Conservation (phyloP, 768 basidiomycete genomes). For the Gyrodon lividus region DNA sequence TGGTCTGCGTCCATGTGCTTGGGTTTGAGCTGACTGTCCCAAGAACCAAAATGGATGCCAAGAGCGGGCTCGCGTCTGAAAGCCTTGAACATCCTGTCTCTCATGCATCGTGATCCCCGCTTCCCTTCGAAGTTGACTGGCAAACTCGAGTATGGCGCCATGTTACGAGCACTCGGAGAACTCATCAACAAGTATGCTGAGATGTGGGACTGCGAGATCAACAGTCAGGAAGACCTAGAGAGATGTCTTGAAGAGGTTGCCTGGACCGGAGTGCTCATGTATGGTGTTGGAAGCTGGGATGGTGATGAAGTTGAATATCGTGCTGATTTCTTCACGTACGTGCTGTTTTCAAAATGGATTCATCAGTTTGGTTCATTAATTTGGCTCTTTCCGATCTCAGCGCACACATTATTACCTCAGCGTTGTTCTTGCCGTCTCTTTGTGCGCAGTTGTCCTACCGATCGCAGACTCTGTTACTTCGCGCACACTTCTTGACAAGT, state of each 20-base stretch:
- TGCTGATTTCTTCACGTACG: constrained; percentile 61
- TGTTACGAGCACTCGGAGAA: constrained; percentile 29
- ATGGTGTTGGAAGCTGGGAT: constrained; percentile 50
- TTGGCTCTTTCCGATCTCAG: constrained; percentile 38
- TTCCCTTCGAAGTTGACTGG: constrained; percentile 15
- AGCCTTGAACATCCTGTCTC: constrained; percentile 46
- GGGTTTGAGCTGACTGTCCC: constrained; percentile 7
- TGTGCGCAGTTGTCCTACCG: constrained; percentile 51
- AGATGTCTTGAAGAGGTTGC: constrained; percentile 55
- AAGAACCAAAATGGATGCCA: background rate
- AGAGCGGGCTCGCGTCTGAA: background rate
- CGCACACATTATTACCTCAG: constrained; percentile 64
- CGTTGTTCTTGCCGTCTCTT: constrained; percentile 52
- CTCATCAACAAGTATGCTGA: constrained; percentile 36
- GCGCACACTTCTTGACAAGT: constrained; percentile 48
- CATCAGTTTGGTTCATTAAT: background rate
- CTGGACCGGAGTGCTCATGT: constrained; percentile 51
- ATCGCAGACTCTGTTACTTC: constrained; percentile 48
- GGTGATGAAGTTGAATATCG: constrained; percentile 37
- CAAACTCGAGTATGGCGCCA: constrained; percentile 9
- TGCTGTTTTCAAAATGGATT: constrained; percentile 4
- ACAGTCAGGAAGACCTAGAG: constrained; percentile 34
- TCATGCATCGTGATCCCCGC: constrained; percentile 44
- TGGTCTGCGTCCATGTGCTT: constrained; percentile 19
- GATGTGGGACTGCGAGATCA: constrained; percentile 40